Percentiles rank a stretch among this genome's conserved stretches.
phyloP scores from a whole-genome alignment of 2,329 filamentous ascomycete species.

The Hypomyces rosellus region DNA sequence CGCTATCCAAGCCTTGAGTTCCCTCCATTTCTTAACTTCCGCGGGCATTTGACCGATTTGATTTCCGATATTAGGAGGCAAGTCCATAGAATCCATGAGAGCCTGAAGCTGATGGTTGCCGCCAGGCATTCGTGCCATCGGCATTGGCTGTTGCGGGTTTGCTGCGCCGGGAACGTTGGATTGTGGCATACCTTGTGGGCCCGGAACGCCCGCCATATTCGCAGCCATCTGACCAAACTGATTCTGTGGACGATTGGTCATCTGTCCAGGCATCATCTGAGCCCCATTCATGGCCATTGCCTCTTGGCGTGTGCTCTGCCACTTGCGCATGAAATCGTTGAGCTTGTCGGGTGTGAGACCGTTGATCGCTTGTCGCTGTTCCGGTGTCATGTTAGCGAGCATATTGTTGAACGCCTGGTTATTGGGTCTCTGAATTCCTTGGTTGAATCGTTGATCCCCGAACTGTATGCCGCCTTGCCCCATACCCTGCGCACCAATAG shows the following conservation, averaged over 20 bases:
- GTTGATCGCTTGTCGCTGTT: conserved; percentile 40
- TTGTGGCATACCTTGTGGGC: conserved; percentile 26
- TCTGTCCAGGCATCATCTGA: conserved; percentile 25
- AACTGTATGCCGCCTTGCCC: conserved; percentile 43
- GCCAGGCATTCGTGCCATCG: conserved; percentile 20
- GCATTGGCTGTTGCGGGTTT: conserved; percentile 21
- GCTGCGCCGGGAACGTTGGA: conserved; percentile 19
- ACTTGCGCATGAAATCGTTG: conserved; percentile 45
- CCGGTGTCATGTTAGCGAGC: conserved; percentile 38
- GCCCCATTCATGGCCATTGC: conserved; percentile 27
- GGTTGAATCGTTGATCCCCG: conserved; percentile 48
- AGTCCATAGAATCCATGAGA: conserved; percentile 44
- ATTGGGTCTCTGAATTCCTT: conserved; percentile 42
- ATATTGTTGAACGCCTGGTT: conserved; percentile 36
- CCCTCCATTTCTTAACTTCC: conserved; percentile 44
- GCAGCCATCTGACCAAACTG: conserved; percentile 28
- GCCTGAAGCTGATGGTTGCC: conserved; percentile 29
- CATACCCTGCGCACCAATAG: conserved; percentile 36
- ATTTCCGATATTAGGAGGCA: conserved; percentile 32
- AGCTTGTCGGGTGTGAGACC: conserved; percentile 43
- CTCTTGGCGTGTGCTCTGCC: conserved; percentile 35
- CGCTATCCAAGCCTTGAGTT: conserved; percentile 37
- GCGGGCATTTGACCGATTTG: conserved; percentile 29
- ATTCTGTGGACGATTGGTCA: conserved; percentile 24
- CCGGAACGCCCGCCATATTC: conserved; percentile 24